phyloP scores from a whole-genome alignment of 257 asterid species.

The Jaltomata sinuosa region DNA sequence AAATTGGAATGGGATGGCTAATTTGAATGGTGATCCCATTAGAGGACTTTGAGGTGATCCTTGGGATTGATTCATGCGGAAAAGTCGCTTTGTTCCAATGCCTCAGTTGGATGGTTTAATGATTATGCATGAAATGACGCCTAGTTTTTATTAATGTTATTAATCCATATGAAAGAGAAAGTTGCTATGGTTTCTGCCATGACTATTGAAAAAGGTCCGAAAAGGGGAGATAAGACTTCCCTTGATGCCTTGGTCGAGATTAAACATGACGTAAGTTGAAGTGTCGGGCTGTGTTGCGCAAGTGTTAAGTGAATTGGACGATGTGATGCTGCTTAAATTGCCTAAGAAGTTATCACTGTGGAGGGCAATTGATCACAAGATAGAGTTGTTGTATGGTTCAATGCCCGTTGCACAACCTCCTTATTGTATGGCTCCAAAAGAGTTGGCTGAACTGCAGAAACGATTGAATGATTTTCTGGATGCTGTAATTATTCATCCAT shows the following conservation, averaged over 20 bases:
- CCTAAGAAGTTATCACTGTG: neutral
- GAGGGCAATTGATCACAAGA: neutral
- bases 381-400: neutral
- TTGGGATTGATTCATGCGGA: neutral
- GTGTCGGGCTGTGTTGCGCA: neutral
- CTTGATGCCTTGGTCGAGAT: neutral
- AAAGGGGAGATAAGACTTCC: neutral
- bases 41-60: constrained; percentile 1
- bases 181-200: neutral
- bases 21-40: neutral
- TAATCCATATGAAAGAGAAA: neutral
- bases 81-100: neutral
- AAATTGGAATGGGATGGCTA: neutral
- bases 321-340: neutral
- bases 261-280: neutral
- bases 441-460: neutral
- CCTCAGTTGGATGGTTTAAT: neutral
- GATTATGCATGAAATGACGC: neutral
- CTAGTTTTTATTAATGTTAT: neutral
- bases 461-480: neutral
- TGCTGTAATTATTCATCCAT: neutral
- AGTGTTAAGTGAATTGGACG: neutral
- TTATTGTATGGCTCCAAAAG: neutral
- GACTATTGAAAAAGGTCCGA: neutral
- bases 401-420: neutral